phyloP scores from a whole-genome alignment of 2,329 filamentous ascomycete genomes.

The Macroventuria anomochaeta region DNA sequence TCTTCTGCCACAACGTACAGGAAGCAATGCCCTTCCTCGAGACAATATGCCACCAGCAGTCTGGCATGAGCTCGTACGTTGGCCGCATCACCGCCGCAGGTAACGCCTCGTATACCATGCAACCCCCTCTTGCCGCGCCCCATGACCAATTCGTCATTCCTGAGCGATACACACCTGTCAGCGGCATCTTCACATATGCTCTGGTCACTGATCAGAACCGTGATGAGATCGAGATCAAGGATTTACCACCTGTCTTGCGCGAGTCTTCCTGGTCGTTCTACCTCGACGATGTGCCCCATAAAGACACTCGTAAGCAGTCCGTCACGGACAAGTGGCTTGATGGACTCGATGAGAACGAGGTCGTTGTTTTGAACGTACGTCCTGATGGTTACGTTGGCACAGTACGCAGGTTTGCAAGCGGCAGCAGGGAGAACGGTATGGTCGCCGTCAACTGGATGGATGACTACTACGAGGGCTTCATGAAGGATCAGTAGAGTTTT shows the following conservation, averaged over 20 bases:
- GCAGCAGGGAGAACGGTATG: conserved; percentile 37
- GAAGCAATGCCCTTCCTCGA: conserved; percentile 64
- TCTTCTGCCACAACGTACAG: conserved; percentile 70
- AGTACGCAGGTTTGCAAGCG: conserved; percentile 54
- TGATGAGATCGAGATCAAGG: conserved; percentile 67
- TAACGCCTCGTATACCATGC: conserved; percentile 65
- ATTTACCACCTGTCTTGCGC: conserved; percentile 68
- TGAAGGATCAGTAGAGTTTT: conserved; percentile 38
- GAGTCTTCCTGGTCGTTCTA: conserved; percentile 76
- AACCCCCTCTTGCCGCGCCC: conserved; percentile 63
- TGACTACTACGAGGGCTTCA: conserved; percentile 58
- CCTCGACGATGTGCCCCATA: conserved; percentile 67
- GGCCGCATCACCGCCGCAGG: conserved; percentile 66
- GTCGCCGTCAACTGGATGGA: conserved; percentile 57
- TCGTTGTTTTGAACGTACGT: conserved; percentile 71
- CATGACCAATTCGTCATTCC: conserved; percentile 72
- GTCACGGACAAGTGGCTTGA: conserved; percentile 76
- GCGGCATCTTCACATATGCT: conserved; percentile 71
- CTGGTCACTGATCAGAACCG: conserved; percentile 70
- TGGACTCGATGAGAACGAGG: conserved; percentile 61
- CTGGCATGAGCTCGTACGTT: conserved; percentile 61
- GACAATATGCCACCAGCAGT: conserved; percentile 63
- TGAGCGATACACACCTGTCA: conserved; percentile 71
- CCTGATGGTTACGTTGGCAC: conserved; percentile 77
- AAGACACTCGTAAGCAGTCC: conserved; percentile 57